Percentiles rank a stretch among this genome's conserved stretches.
Conservation (phyloP, 1,139 yeast genomes). For the Suhomyces bribrorum region DNA sequence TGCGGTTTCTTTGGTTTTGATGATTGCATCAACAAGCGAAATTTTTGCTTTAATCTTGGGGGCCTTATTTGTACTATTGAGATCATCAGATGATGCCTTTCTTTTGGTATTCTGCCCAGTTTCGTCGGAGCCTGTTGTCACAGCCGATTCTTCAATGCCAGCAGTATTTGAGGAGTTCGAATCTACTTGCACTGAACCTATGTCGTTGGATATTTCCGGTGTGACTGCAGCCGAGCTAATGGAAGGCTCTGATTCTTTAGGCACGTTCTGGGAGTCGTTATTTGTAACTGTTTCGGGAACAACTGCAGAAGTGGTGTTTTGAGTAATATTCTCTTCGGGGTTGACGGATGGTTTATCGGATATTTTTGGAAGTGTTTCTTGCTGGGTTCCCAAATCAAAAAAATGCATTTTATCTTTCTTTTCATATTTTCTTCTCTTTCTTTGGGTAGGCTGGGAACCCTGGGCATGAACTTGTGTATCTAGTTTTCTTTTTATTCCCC, state of each 20-base stretch:
- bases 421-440: slow-evolving; percentile 36
- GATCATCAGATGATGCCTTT: neutral
- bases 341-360: neutral
- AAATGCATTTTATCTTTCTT: slow-evolving; percentile 36
- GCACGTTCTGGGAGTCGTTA: too few species aligned
- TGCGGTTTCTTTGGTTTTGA: slow-evolving; percentile 32
- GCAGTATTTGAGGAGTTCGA: neutral
- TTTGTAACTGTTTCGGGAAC: too few species aligned
- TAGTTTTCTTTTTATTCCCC: slow-evolving; percentile 5
- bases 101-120: too few species aligned
- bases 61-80: neutral
- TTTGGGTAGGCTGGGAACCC: slow-evolving; percentile 7
- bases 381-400: slow-evolving; percentile 27
- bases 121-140: too few species aligned
- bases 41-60: slow-evolving; percentile 22
- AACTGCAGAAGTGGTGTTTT: too few species aligned
- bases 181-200: too few species aligned
- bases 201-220: too few species aligned
- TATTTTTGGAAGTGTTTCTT: neutral
- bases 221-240: too few species aligned
- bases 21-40: slow-evolving; percentile 37
- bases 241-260: too few species aligned
- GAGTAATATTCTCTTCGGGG: neutral
- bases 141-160: neutral
- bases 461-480: slow-evolving; percentile 6